phyloP scores from a whole-genome alignment of 2,329 filamentous ascomycete genomes.

The Cephalotrichum gorgonifer region DNA sequence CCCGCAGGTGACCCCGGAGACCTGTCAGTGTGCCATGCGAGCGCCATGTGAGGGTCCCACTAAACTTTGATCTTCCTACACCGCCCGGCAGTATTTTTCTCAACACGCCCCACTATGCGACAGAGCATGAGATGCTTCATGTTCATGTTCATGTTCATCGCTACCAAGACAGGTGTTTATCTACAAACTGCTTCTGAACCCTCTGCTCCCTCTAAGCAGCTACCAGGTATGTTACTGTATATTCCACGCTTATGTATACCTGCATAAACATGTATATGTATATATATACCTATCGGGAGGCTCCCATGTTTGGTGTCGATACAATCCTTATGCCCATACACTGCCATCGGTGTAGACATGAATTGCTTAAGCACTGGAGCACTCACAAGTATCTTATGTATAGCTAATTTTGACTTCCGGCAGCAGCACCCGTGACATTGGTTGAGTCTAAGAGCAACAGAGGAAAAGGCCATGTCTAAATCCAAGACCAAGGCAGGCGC shows the following conservation, averaged over 20 bases:
- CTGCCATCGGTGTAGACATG: no score
- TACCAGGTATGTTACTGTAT: neutral
- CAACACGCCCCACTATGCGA: neutral
- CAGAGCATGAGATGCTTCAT: no score
- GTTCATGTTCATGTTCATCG: no score
- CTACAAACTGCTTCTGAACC: neutral
- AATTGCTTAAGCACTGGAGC: no score
- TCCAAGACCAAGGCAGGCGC: neutral
- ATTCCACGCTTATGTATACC: neutral
- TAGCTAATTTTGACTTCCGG: neutral
- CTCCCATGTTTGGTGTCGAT: no score
- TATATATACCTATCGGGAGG: neutral
- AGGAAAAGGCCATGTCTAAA: no score
- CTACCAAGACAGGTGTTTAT: neutral
- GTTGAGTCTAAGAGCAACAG: no score
- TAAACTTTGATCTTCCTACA: neutral
- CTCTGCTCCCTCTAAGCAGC: neutral
- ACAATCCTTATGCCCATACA: no score
- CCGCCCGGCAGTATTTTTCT: constrained; percentile 4
- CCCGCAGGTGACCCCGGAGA: no score
- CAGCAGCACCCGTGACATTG: neutral
- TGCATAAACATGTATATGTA: neutral
- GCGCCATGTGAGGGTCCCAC: neutral
- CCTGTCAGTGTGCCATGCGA: no score
- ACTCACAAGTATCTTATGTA: neutral